Percentiles rank a stretch among this genome's conserved stretches.
These are phyloP conservation scores for Henckelia pumila DNA, from an alignment of 257 asterid species.

Conservation along the genomic window DNA sequence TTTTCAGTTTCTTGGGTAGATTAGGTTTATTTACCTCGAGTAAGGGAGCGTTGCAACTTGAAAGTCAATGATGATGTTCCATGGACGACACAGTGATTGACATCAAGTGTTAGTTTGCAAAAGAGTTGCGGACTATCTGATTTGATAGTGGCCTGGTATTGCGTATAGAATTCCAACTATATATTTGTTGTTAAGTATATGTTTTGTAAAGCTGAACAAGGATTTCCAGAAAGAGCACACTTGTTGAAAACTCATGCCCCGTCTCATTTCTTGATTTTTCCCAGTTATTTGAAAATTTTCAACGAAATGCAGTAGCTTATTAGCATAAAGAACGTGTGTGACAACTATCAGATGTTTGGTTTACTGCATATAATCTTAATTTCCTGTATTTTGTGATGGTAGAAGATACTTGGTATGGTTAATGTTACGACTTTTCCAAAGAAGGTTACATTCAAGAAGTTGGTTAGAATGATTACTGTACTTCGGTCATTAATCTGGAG, in stretches of 20 bases:
- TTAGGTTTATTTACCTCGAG: slow-evolving; percentile 12
- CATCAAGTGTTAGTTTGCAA: background rate
- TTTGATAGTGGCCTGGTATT: background rate
- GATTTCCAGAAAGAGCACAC: background rate
- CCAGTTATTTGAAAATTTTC: too few species aligned
- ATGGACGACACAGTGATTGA: background rate
- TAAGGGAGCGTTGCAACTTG: slow-evolving; percentile 16
- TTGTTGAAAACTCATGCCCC: background rate
- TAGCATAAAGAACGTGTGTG: background rate
- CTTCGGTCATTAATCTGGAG: background rate
- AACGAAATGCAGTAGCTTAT: background rate
- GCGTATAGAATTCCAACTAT: background rate
- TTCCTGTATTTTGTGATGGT: background rate
- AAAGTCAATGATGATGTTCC: background rate
- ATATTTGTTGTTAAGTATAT: background rate
- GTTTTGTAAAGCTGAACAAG: slow-evolving; percentile 9
- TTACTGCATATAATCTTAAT: background rate
- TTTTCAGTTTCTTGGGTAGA: slow-evolving; percentile 4
- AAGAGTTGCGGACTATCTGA: background rate
- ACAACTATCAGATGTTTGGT: background rate
- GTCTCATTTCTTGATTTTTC: too few species aligned
- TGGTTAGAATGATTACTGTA: background rate
- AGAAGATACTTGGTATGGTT: background rate
- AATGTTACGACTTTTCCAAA: background rate
- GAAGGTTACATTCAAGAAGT: background rate